A percentile compares a stretch with the other conserved stretches of the same genome.
phyloP scores from a whole-genome alignment of 768 basidiomycete species.

The Russula ochroleuca region DNA sequence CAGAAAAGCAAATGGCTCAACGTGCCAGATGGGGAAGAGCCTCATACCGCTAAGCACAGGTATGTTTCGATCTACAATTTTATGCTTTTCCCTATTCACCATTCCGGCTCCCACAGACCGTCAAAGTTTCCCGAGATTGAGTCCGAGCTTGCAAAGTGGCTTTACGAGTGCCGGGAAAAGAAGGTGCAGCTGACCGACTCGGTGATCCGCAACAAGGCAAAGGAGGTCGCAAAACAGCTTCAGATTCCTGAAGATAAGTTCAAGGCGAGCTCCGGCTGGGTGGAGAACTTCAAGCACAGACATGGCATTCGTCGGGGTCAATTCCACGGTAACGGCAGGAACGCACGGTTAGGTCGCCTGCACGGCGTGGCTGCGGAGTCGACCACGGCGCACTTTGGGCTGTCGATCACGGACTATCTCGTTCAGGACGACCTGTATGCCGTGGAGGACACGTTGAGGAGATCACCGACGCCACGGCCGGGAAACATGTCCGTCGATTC shows the following conservation, averaged over 20 bases:
- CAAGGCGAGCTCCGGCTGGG: slow-evolving; percentile 90
- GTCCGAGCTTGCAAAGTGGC: slow-evolving; percentile 54
- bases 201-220: slow-evolving; percentile 59
- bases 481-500: slow-evolving; percentile 18
- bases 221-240: slow-evolving; percentile 54
- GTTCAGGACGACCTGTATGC: slow-evolving; percentile 21
- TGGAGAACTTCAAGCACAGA: slow-evolving; percentile 87
- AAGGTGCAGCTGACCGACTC: slow-evolving; percentile 59
- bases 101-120: slow-evolving; percentile 43
- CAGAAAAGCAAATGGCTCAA: slow-evolving; percentile 79
- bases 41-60: slow-evolving; percentile 68
- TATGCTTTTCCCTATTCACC: slow-evolving; percentile 14
- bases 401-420: slow-evolving; percentile 26
- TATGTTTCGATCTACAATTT: slow-evolving; percentile 32
- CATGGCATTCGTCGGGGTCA: slow-evolving; percentile 68
- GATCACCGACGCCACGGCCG: slow-evolving; percentile 23
- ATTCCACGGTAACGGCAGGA: slow-evolving; percentile 44
- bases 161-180: slow-evolving; percentile 49
- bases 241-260: slow-evolving; percentile 66
- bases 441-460: slow-evolving; percentile 25
- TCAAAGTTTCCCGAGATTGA: slow-evolving; percentile 82
- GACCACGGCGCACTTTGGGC: slow-evolving; percentile 17
- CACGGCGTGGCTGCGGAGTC: slow-evolving; percentile 13
- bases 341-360: slow-evolving; percentile 23
- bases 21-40: slow-evolving; percentile 53